A percentile compares a stretch with the other conserved stretches of the same genome.
Evolutionary conservation across 2,329 filamentous ascomycete species (phyloP).

Genomic region (Ophiostoma triangulosporum): DNA sequence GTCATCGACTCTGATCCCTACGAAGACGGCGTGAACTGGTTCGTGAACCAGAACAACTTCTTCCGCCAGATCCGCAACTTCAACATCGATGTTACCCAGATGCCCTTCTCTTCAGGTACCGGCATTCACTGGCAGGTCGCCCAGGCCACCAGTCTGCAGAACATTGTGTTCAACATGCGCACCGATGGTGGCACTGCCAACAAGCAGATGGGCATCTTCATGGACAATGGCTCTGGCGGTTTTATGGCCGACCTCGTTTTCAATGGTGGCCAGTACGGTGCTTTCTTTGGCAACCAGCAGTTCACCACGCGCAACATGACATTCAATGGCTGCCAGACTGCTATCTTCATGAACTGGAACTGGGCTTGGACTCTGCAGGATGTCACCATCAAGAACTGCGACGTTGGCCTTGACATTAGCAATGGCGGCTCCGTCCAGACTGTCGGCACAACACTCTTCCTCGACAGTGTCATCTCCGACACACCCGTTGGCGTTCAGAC

Average conservation of each 20-base stretch:
- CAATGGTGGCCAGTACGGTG: constrained; percentile 66
- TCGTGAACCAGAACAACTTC: constrained; percentile 73
- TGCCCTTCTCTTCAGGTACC: constrained; percentile 47
- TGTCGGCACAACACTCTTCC: constrained; percentile 72
- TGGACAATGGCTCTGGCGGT: constrained; percentile 73
- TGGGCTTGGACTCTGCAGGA: constrained; percentile 77
- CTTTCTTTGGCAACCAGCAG: constrained; percentile 75
- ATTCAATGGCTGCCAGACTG: constrained; percentile 72
- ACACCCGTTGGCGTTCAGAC: constrained; percentile 67
- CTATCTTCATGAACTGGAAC: constrained; percentile 84
- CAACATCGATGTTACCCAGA: constrained; percentile 58
- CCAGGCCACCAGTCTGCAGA: constrained; percentile 70
- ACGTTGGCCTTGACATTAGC: constrained; percentile 69
- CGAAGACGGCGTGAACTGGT: constrained; percentile 55
- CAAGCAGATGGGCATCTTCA: constrained; percentile 65
- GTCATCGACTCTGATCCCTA: constrained; percentile 87
- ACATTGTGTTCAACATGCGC: constrained; percentile 70
- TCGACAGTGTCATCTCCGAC: constrained; percentile 68
- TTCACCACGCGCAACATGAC: constrained; percentile 73
- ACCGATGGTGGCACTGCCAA: constrained; percentile 50
- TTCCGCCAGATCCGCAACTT: constrained; percentile 76
- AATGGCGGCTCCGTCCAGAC: constrained; percentile 49
- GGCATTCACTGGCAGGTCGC: constrained; percentile 78
- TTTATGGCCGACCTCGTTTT: constrained; percentile 76
- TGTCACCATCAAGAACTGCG: constrained; percentile 58